Conservation (phyloP, 73 alveolate genomes). For the Tetrahymena elliotti region DNA sequence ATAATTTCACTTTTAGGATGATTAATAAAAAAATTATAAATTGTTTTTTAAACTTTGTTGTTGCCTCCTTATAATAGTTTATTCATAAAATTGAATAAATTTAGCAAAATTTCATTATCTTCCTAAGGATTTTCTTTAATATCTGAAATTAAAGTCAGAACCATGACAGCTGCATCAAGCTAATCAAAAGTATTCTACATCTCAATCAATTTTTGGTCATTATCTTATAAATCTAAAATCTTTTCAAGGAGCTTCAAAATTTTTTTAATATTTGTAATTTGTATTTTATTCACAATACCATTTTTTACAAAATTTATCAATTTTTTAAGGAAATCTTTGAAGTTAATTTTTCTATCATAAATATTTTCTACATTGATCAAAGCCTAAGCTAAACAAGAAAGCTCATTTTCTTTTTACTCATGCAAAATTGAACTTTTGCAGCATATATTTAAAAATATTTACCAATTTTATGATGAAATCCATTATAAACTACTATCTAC, state of each 20-base stretch:
- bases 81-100: conserved; percentile 18
- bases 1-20: conserved; percentile 17
- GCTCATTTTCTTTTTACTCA: neutral
- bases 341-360: conserved; percentile 1
- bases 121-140: conserved; percentile 24
- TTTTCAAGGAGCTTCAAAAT: conserved; percentile 21
- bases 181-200: conserved; percentile 21
- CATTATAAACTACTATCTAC: neutral
- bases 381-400: conserved; percentile 13
- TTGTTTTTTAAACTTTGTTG: conserved; percentile 29
- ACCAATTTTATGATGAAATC: conserved; percentile 12
- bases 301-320: conserved; percentile 3
- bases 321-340: conserved; percentile 17
- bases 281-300: conserved; percentile 17
- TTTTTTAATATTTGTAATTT: neutral
- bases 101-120: conserved; percentile 2
- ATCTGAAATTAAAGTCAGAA: conserved; percentile 15
- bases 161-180: conserved; percentile 27
- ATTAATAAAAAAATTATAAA: conserved; percentile 11
- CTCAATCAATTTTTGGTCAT: conserved; percentile 7
- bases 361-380: conserved; percentile 9
- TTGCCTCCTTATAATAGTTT: conserved; percentile 27
- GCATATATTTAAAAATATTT: conserved; percentile 11
- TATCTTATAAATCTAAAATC: neutral
- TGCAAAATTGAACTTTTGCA: neutral